Evolutionary conservation across 2,329 filamentous ascomycete species (phyloP).

Genomic region (Ascochyta viciae-villosae): DNA sequence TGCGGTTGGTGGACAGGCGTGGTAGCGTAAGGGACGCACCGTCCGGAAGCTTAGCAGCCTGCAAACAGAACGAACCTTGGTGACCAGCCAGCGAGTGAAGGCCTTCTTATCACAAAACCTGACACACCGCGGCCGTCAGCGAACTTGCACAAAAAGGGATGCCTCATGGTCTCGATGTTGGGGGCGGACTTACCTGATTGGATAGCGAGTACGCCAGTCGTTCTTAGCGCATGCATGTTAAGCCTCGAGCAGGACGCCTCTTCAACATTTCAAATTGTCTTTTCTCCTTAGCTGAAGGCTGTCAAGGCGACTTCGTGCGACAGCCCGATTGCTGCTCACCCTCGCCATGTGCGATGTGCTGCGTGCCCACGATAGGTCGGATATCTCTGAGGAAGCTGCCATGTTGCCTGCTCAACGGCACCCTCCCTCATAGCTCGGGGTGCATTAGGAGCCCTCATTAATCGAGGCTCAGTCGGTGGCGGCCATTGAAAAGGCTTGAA

Average conservation of each 20-base stretch:
- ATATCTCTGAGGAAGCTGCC: not conserved
- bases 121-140: too few relatives aligned
- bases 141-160: not conserved
- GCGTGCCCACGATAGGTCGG: not conserved
- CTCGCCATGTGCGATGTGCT: not conserved
- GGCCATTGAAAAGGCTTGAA: not conserved
- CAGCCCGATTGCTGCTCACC: not conserved
- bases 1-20: too few relatives aligned
- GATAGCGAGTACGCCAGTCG: too few relatives aligned
- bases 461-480: slow-evolving; percentile 5
- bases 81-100: too few relatives aligned
- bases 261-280: too few relatives aligned
- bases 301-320: not conserved
- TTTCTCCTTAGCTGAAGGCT: too few relatives aligned
- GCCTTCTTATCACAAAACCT: too few relatives aligned
- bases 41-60: too few relatives aligned
- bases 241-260: not conserved
- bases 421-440: slow-evolving; percentile 10
- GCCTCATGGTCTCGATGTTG: not conserved
- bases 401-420: not conserved
- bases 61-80: too few relatives aligned
- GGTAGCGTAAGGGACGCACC: too few relatives aligned
- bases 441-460: slow-evolving; percentile 9
- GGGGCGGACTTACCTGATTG: not conserved
- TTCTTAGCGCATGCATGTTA: not conserved